These are phyloP conservation scores for Umbelopsis ramanniana DNA, from an alignment of 192 early-diverging fungal species.

Conservation along the genomic window DNA sequence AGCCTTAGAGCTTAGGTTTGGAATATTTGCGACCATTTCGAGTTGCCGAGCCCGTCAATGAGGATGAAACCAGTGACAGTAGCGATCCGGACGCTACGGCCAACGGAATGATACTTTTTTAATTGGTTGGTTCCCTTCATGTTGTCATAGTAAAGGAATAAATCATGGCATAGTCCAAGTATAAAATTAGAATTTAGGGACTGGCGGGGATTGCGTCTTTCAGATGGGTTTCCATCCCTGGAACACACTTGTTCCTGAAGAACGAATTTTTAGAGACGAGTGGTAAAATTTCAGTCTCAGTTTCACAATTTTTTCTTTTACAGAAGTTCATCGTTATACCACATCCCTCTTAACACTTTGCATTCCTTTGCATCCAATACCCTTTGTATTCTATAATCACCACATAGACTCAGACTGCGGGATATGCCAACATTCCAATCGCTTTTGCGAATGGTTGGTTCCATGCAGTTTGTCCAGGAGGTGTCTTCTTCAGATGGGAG, in stretches of 20 bases:
- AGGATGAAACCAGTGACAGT: background rate
- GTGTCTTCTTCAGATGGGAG: conserved; percentile 27
- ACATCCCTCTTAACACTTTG: background rate
- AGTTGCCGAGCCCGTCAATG: background rate
- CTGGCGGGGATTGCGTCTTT: too few relatives aligned
- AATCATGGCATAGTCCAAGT: too few relatives aligned
- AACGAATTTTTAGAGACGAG: background rate
- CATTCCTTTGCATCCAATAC: background rate
- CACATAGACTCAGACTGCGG: conserved; percentile 1
- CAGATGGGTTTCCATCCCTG: conserved; percentile 2
- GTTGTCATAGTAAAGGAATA: background rate
- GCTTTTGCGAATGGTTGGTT: conserved; percentile 42
- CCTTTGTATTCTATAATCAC: background rate
- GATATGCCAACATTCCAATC: conserved; percentile 17
- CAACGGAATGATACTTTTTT: background rate
- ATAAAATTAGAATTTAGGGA: too few relatives aligned
- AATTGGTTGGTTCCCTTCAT: background rate
- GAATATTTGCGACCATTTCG: conserved; percentile 16
- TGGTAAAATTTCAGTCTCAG: conserved; percentile 15
- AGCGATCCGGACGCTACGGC: background rate
- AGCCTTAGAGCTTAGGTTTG: background rate
- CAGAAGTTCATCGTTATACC: background rate
- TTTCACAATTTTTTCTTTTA: conserved; percentile 11
- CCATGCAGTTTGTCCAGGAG: conserved; percentile 42
- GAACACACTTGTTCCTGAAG: background rate